A percentile compares a stretch with the other conserved stretches of the same genome.
phyloP scores from a whole-genome alignment of 495 filamentous ascomycete species.

The Glarea lozoyensis region DNA sequence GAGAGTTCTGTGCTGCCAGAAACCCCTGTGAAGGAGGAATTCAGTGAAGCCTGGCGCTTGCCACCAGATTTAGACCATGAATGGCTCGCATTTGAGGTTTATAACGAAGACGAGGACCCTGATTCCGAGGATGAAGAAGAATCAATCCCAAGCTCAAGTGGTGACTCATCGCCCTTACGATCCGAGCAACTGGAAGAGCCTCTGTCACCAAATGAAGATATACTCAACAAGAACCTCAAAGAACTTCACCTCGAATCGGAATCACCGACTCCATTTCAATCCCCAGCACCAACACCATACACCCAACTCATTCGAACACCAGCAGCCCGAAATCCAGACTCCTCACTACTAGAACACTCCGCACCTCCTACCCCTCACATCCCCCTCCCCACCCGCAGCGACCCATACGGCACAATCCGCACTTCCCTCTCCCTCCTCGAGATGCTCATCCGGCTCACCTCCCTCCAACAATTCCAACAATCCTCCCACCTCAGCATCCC shows the following conservation, averaged over 20 bases:
- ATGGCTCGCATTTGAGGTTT: conserved; percentile 94
- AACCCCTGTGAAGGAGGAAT: background rate
- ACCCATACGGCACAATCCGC: conserved; percentile 49
- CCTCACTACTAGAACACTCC: conserved; percentile 11
- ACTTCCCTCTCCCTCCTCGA: conserved; percentile 91
- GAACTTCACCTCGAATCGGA: conserved; percentile 15
- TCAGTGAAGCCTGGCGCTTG: conserved; percentile 49
- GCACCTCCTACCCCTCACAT: conserved; percentile 26
- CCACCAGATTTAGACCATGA: conserved; percentile 81
- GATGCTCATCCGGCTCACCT: conserved; percentile 82
- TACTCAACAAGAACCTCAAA: conserved; percentile 1
- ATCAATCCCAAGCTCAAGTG: conserved; percentile 16
- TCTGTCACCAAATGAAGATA: background rate
- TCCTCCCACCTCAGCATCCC: conserved; percentile 83
- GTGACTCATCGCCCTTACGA: conserved; percentile 17
- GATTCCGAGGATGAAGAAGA: conserved; percentile 26
- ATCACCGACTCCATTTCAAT: conserved; percentile 12
- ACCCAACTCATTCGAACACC: conserved; percentile 4
- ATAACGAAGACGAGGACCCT: conserved; percentile 46
- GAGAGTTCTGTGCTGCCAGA: conserved; percentile 24
- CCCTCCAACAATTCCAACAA: conserved; percentile 96
- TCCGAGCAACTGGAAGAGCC: conserved; percentile 14
- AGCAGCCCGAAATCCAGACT: conserved; percentile 19
- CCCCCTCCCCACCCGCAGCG: no score
- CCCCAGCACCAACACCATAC: conserved; percentile 8